These are phyloP conservation scores for Ophiostoma tasmaniense DNA, from an alignment of 2,329 filamentous ascomycete species.

Conservation along the genomic window DNA sequence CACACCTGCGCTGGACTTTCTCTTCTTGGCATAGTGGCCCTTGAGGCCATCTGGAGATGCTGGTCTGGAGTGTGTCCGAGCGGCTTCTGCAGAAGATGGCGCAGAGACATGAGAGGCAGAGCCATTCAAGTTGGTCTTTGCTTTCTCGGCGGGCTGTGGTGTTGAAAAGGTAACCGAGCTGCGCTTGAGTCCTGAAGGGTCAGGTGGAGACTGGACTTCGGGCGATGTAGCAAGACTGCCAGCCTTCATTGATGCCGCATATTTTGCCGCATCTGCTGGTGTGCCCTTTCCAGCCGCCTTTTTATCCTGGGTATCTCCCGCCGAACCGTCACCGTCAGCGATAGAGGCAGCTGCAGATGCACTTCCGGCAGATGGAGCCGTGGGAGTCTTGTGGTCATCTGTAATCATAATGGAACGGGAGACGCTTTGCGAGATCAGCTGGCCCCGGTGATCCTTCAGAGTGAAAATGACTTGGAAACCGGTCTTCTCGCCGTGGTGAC, in stretches of 20 bases:
- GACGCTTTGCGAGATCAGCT: slow-evolving; percentile 73
- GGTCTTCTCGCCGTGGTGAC: slow-evolving; percentile 87
- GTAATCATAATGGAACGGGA: slow-evolving; percentile 92
- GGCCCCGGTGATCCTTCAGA: slow-evolving; percentile 70
- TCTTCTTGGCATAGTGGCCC: slow-evolving; percentile 66
- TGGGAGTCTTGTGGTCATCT: slow-evolving; percentile 85
- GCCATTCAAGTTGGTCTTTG: neutral
- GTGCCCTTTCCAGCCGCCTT: neutral
- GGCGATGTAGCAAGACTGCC: neutral
- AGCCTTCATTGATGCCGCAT: neutral
- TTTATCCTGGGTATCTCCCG: neutral
- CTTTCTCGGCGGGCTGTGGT: neutral
- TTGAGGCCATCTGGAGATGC: slow-evolving; percentile 58
- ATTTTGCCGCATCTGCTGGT: slow-evolving; percentile 2
- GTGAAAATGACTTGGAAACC: slow-evolving; percentile 94
- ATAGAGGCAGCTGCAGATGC: slow-evolving; percentile 12
- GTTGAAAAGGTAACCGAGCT: slow-evolving; percentile 32
- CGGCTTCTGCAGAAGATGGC: slow-evolving; percentile 21
- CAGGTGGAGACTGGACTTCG: neutral
- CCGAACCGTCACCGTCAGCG: slow-evolving; percentile 5
- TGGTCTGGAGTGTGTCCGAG: slow-evolving; percentile 44
- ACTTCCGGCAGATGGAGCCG: slow-evolving; percentile 19
- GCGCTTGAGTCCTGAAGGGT: slow-evolving; percentile 38
- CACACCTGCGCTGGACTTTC: slow-evolving; percentile 61
- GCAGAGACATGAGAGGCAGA: slow-evolving; percentile 12